Evolutionary conservation across 306 rosid species (phyloP), one percentile per base, ranked within the genome.

Genomic region (Chamaecrista fasciculata): DNA sequence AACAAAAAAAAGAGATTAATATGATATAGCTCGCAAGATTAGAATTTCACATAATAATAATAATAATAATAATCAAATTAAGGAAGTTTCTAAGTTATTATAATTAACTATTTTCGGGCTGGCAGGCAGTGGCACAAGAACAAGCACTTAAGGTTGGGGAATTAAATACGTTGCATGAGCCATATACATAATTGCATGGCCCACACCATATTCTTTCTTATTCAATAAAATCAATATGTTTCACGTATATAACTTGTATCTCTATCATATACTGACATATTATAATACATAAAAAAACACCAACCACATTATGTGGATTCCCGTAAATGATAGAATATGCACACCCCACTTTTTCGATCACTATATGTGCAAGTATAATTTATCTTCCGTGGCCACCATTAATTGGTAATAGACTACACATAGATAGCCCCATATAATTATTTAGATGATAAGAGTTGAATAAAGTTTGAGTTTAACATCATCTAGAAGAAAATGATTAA

Each of bases 281-380:
- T n/a, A n/a, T n/a, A n/a, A n/a, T 2, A 53, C 1, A 15, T 2
- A 28, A 2, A 28, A 7, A 6, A 28, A 56, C 4, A 3, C 21
- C 15, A 57, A 29, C 42, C 63, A 57, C 63, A 57, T 57, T 57
- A 57, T 57, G 63, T 57, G 63, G 63, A 23, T 56, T 31, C n/a
- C 25, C 43, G 16, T 16, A 21, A 33, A 3, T 16, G 25, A 58
- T 31, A 39, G 64, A 8, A 58, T 16, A 31, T 31, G 64, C 43
- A 58, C 25, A 3, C 4, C 64, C 21, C 50, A 67, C 71, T 10
- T 46, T 53, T 12, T 15, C 65, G 20, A 43, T 37, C 33, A n/a
- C n/a, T n/a, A n/a, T n/a, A n/a, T 52, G 8, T 24, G 6, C 67
- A 33, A 59, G 3, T 59, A 25, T 65, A 28, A 28, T 8, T 28